Conservation (phyloP, 257 asterid species). For the Ocimum tenuiflorum region DNA sequence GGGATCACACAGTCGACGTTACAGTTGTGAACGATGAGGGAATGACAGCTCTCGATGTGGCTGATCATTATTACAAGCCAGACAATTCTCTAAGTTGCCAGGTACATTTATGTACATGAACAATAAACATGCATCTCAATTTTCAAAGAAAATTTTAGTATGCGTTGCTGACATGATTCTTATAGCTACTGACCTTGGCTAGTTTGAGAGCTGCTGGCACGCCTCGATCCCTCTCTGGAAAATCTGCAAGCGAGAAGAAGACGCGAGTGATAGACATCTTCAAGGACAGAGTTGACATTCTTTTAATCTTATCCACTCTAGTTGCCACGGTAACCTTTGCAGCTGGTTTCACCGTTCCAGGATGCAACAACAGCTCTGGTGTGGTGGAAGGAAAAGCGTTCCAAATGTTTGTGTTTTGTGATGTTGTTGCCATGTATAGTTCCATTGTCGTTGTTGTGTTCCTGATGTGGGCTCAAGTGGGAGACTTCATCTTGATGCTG, state of each 20-base stretch:
- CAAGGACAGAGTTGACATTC: conserved; percentile 29
- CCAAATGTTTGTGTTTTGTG: conserved; percentile 30
- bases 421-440: conserved; percentile 32
- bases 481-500: conserved; percentile 11
- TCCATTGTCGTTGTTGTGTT: conserved; percentile 27
- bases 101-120: too few species aligned
- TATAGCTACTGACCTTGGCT: conserved; percentile 23
- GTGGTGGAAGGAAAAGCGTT: conserved; percentile 22
- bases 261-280: not conserved
- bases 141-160: too few species aligned
- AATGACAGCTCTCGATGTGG: conserved; percentile 28
- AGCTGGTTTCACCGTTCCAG: conserved; percentile 38
- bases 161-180: too few species aligned
- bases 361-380: conserved; percentile 17
- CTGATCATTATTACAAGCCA: conserved; percentile 1
- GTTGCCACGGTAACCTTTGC: conserved; percentile 23
- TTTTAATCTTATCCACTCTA: conserved; percentile 30
- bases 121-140: too few species aligned
- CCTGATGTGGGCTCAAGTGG: conserved; percentile 40
- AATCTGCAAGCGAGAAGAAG: not conserved
- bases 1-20: not conserved
- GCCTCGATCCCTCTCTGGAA: not conserved
- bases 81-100: too few species aligned
- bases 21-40: conserved; percentile 16
- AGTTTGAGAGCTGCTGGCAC: conserved; percentile 20